A percentile compares a stretch with the other conserved stretches of the same genome.
These are phyloP conservation scores for Saururus chinensis DNA, from an alignment of 164 flowering plant genomes.

Conservation along the genomic window DNA sequence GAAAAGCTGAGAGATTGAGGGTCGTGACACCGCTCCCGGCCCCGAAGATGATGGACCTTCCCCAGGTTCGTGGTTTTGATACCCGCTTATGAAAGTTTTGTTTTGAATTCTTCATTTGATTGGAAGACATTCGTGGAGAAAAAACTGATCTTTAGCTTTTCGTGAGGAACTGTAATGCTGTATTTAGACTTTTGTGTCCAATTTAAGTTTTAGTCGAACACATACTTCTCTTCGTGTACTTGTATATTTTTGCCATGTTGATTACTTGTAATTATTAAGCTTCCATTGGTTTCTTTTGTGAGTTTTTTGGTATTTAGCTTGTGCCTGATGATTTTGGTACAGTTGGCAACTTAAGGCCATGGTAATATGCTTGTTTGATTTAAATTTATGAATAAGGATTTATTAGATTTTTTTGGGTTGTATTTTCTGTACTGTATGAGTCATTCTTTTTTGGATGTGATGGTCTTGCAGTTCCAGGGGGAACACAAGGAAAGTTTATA, in stretches of 20 bases:
- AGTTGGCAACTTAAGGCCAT: too few species aligned
- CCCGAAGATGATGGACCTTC: constrained; percentile 13
- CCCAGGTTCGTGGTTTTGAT: constrained; percentile 5
- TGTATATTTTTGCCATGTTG: too few species aligned
- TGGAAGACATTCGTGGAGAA: neutral
- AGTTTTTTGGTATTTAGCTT: too few species aligned
- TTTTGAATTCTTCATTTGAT: neutral
- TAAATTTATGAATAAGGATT: too few species aligned
- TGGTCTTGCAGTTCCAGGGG: constrained; percentile 69
- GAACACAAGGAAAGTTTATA: constrained; percentile 91
- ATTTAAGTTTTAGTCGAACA: neutral
- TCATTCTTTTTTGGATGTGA: neutral
- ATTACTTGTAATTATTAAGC: too few species aligned
- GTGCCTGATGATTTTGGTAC: too few species aligned
- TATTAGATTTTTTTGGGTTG: neutral
- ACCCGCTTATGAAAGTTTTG: neutral
- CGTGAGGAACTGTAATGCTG: neutral
- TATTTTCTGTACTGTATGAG: neutral
- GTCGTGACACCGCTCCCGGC: constrained; percentile 11
- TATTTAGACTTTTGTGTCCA: neutral
- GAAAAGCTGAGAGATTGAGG: neutral
- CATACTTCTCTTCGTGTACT: too few species aligned
- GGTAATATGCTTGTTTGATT: too few species aligned
- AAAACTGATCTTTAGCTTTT: neutral
- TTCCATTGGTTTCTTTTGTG: too few species aligned